A percentile compares a stretch with the other conserved stretches of the same genome.
Evolutionary conservation across 306 rosid genomes (phyloP).

Genomic region (Casuarina equisetifolia): DNA sequence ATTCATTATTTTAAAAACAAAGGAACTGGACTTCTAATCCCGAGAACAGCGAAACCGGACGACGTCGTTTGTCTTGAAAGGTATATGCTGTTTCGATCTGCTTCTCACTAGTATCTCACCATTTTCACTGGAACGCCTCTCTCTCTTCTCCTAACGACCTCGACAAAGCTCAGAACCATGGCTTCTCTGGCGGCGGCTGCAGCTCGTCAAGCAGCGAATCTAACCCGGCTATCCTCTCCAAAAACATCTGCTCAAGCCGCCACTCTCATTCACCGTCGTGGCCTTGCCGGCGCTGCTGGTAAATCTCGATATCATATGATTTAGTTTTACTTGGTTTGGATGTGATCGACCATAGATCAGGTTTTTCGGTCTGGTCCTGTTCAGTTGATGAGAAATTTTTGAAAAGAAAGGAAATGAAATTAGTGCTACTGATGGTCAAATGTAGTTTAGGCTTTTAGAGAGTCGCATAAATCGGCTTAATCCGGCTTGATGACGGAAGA

Average conservation of each 20-base stretch:
- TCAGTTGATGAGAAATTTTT: neutral
- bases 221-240: conserved; percentile 53
- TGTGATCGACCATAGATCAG: conserved; percentile 17
- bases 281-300: conserved; percentile 89
- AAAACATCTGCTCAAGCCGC: conserved; percentile 44
- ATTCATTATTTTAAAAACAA: too few relatives aligned
- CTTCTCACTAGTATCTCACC: neutral
- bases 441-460: neutral
- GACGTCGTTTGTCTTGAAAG: neutral
- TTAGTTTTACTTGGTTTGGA: conserved; percentile 24
- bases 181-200: conserved; percentile 67
- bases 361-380: neutral
- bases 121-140: neutral
- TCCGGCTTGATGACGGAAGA: neutral
- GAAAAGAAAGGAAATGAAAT: neutral
- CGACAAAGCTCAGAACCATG: conserved; percentile 47
- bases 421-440: neutral
- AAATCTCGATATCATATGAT: neutral
- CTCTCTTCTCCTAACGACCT: conserved; percentile 3
- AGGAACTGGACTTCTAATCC: too few relatives aligned
- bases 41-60: neutral
- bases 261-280: conserved; percentile 64
- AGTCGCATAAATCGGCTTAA: neutral
- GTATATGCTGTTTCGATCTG: neutral
- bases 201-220: conserved; percentile 68